Evolutionary conservation across 176 grass and related monocot species (phyloP), one percentile per base, ranked within the genome.

Genomic region (Paspalum vaginatum): DNA sequence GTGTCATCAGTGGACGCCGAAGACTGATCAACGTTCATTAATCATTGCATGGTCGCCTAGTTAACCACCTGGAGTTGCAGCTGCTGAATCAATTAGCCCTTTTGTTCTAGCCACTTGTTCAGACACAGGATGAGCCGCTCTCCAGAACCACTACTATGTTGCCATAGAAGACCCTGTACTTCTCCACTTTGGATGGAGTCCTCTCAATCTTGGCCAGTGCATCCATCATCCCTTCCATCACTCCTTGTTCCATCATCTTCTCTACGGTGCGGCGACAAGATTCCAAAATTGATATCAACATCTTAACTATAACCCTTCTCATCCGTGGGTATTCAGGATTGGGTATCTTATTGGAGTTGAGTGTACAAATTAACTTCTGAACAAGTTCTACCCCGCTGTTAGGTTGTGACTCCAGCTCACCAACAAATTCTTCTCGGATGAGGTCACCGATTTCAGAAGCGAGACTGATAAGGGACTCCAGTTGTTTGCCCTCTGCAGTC

Each of bases 341-440:
- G 8, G 53, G 72, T 24, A 21, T 75, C 52, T 40, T 58, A 4
- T 58, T 75, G 37, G 72, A 55, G 53, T 75, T 55, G 14, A 58
- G 52, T 24, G 53, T 43, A 24, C 14, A 1, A 20, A 75, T 20
- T 11, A 75, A 20, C 38, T 58, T 75, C 5, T 43, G 38, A 21
- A 75, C 72, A 58, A 75, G 52, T 75, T 0, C 52, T 18, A 5
- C 37, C 9, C 11, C 51, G 15, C 20, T 56, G 17, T 41, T 57
- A 18, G 17, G 14, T 0, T 57, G 37, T 22, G 71, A 41, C 18
- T 41, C 71, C 5, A 74, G 1, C 37, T 20, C 52, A 12, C 6
- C 17, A 53, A 11, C 27, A 74, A 74, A 74, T 10, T 5, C 5
- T 21, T 11, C 32, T 8, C 17, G 10, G 37, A 74, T 42, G 11